Base-by-base conservation (phyloP, 2,329 filamentous ascomycete genomes). In the Xylaria multiplex region DNA sequence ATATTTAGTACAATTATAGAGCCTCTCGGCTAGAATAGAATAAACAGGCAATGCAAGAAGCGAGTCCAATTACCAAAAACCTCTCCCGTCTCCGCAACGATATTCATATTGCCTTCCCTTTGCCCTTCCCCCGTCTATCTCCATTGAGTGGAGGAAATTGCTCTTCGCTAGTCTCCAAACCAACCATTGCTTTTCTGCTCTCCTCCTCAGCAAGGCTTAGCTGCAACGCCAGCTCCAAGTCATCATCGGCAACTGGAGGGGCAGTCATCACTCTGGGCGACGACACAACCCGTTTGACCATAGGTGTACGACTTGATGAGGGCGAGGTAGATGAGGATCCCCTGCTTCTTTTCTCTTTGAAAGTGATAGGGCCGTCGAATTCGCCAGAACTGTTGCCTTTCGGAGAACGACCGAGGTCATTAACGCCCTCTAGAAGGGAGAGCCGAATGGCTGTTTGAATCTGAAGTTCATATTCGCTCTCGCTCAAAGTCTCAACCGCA, bases 371-470 rank as follows among this genome's bases (percentile, higher is more conserved):
- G 54, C 85, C 83, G 45, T 86, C 84, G 66, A 83, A 85, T 16
- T 84, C 84, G 19, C 81, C 80, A 8, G 81, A 81, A 66, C 81
- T 83, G 66, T 80, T 79, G 24, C 76, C 83, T 9, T 73, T 78
- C 0, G 84, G 81, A 3, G 83, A 84, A 49, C 81, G 78, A 1
- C 79, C 81, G 1, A 74, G 72, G 32, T 85, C 84, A 59, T 85
- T 82, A 43, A 82, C 81, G 6, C 82, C 82, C 69, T 90, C 87
- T 58, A 89, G 79, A 6, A 90, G 77, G 2, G 86, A 89, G 9
- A 90, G 79, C 0, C 87, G 84, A 45, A 90, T 87, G 1, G 88
- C 88, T 59, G 86, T 83, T 76, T 90, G 87, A 9, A 90, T 83
- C 72, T 88, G 86, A 57, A 83, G 81, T 72, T 90, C 88, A 66